These are phyloP conservation scores for Fraxinus americana DNA, from an alignment of 257 asterid species.

Conservation along the genomic window DNA sequence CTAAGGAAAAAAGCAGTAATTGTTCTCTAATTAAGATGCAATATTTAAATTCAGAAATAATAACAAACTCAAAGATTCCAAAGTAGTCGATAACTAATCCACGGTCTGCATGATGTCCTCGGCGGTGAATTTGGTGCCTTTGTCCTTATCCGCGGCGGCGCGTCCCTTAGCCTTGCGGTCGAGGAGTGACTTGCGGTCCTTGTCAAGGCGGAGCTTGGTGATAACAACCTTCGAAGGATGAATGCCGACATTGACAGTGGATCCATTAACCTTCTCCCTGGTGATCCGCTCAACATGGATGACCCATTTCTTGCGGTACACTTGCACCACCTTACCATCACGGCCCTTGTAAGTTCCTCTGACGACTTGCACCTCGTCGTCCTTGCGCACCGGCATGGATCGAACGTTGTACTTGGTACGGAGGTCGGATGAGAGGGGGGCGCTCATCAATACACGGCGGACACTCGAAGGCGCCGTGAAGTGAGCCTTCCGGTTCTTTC, in stretches of 20 bases:
- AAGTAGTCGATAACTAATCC: slow-evolving; percentile 33
- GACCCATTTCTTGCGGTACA: slow-evolving; percentile 77
- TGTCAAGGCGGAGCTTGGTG: slow-evolving; percentile 69
- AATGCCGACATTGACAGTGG: slow-evolving; percentile 72
- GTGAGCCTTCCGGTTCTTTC: slow-evolving; percentile 77
- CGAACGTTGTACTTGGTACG: slow-evolving; percentile 70
- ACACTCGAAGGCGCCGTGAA: slow-evolving; percentile 77
- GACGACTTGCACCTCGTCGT: slow-evolving; percentile 77
- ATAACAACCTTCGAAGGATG: slow-evolving; percentile 67
- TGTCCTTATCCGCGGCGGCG: slow-evolving; percentile 68
- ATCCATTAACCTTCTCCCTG: slow-evolving; percentile 74
- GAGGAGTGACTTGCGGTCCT: slow-evolving; percentile 63
- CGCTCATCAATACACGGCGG: slow-evolving; percentile 71
- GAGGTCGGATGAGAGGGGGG: slow-evolving; percentile 62
- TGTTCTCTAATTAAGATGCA: no score
- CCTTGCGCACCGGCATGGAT: slow-evolving; percentile 74
- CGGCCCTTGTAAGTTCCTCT: slow-evolving; percentile 78
- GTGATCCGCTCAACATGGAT: slow-evolving; percentile 76
- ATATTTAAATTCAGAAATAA: no score
- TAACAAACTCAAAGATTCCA: no score
- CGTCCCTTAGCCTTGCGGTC: slow-evolving; percentile 80
- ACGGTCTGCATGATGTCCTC: slow-evolving; percentile 70
- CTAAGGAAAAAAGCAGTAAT: no score
- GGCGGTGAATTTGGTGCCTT: slow-evolving; percentile 66
- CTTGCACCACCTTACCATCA: slow-evolving; percentile 67